A percentile compares a stretch with the other conserved stretches of the same genome.
These are phyloP conservation scores for Lasiodiplodia theobromae DNA, from an alignment of 2,329 filamentous ascomycete species.

Conservation along the genomic window DNA sequence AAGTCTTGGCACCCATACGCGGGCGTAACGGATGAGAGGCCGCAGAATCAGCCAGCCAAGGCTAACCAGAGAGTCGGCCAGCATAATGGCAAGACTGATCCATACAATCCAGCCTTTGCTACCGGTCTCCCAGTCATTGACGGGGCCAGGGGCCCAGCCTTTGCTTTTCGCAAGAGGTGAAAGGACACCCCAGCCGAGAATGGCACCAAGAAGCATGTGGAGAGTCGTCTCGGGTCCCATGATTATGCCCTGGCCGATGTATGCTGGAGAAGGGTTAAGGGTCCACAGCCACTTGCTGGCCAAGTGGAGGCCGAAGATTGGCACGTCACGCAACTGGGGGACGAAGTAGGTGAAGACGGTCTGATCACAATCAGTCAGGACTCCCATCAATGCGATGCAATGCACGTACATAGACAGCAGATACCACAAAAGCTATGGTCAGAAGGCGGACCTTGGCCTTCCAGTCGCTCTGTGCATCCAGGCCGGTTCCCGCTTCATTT, in stretches of 20 bases:
- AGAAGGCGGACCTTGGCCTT: constrained; percentile 67
- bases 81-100: constrained; percentile 95
- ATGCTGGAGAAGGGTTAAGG: constrained; percentile 94
- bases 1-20: constrained; percentile 45
- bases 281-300: constrained; percentile 91
- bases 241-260: constrained; percentile 96
- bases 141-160: constrained; percentile 88
- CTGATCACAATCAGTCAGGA: constrained; percentile 50
- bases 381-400: neutral
- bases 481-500: constrained; percentile 43
- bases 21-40: constrained; percentile 62
- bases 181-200: constrained; percentile 88
- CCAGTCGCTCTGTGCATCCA: constrained; percentile 61
- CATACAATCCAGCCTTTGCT: constrained; percentile 99
- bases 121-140: constrained; percentile 87
- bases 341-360: constrained; percentile 91
- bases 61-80: constrained; percentile 89
- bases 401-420: constrained; percentile 57
- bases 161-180: constrained; percentile 85
- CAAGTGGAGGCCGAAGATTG: constrained; percentile 78
- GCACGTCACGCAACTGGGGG: constrained; percentile 82
- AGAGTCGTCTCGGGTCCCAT: constrained; percentile 96
- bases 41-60: constrained; percentile 78
- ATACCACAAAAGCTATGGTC: constrained; percentile 65
- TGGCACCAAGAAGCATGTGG: constrained; percentile 91